Conservation (phyloP, 768 basidiomycete genomes). For the Trametopsis cervina region DNA sequence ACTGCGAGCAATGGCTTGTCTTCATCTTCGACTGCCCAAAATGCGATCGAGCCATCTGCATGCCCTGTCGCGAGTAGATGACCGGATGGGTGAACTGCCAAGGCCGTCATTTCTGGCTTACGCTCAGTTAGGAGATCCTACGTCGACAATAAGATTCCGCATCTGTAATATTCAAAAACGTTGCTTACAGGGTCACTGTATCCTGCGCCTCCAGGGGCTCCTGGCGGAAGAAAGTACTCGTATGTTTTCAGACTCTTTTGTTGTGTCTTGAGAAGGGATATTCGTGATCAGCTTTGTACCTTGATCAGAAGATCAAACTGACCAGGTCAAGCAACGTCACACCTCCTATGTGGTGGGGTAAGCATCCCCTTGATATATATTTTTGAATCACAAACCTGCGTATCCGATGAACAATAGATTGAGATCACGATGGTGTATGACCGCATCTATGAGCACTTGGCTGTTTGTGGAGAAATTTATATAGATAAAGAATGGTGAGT, state of each 20-base stretch:
- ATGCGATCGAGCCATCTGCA: conserved; percentile 74
- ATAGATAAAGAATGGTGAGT: neutral
- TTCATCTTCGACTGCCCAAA: conserved; percentile 78
- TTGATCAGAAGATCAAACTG: conserved; percentile 11
- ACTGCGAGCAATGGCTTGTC: conserved; percentile 69
- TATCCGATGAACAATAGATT: conserved; percentile 72
- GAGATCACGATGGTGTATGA: conserved; percentile 66
- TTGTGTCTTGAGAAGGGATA: conserved; percentile 37
- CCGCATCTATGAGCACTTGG: conserved; percentile 47
- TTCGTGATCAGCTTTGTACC: conserved; percentile 12
- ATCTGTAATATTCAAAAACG: no score
- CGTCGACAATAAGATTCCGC: no score
- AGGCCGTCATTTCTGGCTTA: conserved; percentile 57
- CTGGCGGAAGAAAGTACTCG: conserved; percentile 67
- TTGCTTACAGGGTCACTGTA: conserved; percentile 47
- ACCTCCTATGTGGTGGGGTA: conserved; percentile 38
- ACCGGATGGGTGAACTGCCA: conserved; percentile 68
- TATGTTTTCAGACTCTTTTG: conserved; percentile 51
- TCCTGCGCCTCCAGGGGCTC: conserved; percentile 73
- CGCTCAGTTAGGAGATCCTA: conserved; percentile 70
- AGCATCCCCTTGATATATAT: neutral
- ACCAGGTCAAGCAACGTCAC: conserved; percentile 56
- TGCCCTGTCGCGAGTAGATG: conserved; percentile 79
- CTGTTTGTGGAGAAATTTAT: conserved; percentile 13
- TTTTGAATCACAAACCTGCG: conserved; percentile 39